Percentiles rank a stretch among this genome's conserved stretches.
Conservation (phyloP, 129 eudicot genomes). For the carrot (Daucus carota) region DNA sequence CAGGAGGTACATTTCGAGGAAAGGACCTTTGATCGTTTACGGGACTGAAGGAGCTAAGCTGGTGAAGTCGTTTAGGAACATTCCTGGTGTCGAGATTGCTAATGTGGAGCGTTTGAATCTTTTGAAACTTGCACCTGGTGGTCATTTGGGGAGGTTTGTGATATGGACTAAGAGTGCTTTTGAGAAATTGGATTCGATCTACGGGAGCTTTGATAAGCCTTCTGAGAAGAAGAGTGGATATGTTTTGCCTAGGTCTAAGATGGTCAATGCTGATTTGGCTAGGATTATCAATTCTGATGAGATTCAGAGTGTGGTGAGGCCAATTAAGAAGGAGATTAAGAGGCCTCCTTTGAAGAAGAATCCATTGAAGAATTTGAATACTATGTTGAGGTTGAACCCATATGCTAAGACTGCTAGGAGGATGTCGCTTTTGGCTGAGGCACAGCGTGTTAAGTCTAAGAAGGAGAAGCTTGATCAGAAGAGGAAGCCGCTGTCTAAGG, state of each 20-base stretch:
- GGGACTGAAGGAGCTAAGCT: conserved; percentile 76
- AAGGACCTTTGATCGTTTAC: conserved; percentile 72
- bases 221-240: conserved; percentile 82
- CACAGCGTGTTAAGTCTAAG: conserved; percentile 62
- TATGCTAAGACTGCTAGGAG: conserved; percentile 90
- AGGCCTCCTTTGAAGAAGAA: conserved; percentile 88
- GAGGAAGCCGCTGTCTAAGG: conserved; percentile 70
- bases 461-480: conserved; percentile 70
- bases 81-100: conserved; percentile 70
- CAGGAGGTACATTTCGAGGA: conserved; percentile 57
- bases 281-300: conserved; percentile 82
- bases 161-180: conserved; percentile 85
- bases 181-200: conserved; percentile 73
- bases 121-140: conserved; percentile 81
- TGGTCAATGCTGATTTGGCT: conserved; percentile 83
- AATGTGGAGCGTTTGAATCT: conserved; percentile 67
- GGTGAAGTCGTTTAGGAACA: conserved; percentile 69
- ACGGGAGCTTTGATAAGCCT: conserved; percentile 60
- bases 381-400: conserved; percentile 70
- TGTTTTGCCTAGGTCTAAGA: conserved; percentile 73
- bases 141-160: conserved; percentile 75
- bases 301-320: conserved; percentile 80
- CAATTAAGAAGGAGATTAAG: conserved; percentile 68
- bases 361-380: conserved; percentile 84
- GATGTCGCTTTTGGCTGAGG: conserved; percentile 80